Evolutionary conservation across 306 rosid species (phyloP).

Genomic region (Biancaea sappan): DNA sequence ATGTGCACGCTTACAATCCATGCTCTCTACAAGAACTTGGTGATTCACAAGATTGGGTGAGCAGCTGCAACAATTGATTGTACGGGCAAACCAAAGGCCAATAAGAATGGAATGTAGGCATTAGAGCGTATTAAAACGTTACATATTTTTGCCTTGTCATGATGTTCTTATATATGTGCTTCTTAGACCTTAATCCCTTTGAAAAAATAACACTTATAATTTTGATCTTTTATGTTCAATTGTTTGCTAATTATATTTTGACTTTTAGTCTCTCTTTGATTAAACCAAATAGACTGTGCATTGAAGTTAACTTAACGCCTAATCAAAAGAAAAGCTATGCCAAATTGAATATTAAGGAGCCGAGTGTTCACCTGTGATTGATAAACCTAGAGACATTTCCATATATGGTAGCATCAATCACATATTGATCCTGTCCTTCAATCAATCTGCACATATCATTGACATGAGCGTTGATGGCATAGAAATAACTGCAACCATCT

Average conservation of each 20-base stretch:
- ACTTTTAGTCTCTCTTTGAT: too few relatives aligned
- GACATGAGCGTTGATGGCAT: conserved; percentile 59
- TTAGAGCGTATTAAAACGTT: background rate
- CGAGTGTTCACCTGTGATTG: conserved; percentile 77
- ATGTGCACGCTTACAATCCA: conserved; percentile 79
- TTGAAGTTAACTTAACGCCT: too few relatives aligned
- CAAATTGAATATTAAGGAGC: conserved; percentile 8
- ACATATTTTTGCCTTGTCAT: too few relatives aligned
- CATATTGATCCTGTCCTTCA: conserved; percentile 66
- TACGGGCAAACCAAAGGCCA: conserved; percentile 36
- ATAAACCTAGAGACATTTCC: conserved; percentile 96
- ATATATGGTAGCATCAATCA: conserved; percentile 69
- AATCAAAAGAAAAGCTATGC: background rate
- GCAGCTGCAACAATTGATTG: conserved; percentile 64
- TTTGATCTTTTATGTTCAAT: too few relatives aligned
- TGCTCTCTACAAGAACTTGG: conserved; percentile 97
- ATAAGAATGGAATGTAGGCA: background rate
- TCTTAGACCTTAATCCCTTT: too few relatives aligned
- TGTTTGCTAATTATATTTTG: too few relatives aligned
- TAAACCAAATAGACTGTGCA: too few relatives aligned
- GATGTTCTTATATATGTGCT: too few relatives aligned
- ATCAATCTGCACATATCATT: conserved; percentile 91
- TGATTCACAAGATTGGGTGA: conserved; percentile 78
- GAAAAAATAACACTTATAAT: too few relatives aligned
- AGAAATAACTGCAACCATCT: conserved; percentile 62